Evolutionary conservation across 495 filamentous ascomycete genomes (phyloP), one percentile per base, ranked within the genome.

Genomic region (Amniculicola lignicola): DNA sequence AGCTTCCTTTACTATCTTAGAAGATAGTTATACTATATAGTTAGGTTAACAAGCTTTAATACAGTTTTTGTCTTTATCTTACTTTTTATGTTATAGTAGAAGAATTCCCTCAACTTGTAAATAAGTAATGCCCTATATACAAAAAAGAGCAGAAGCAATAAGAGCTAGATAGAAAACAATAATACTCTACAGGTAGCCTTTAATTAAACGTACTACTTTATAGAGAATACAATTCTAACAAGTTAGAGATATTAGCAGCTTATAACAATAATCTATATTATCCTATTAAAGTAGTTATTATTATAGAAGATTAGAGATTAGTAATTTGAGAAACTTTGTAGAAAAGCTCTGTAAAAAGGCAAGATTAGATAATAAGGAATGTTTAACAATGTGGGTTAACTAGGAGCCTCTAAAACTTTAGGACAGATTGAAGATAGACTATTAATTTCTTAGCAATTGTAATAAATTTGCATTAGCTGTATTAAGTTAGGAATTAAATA

Each of bases 391-490:
- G 25, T 46, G 25, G 43, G 23, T 46, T 21, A 46, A 31, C 22
- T 21, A 22, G 10, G 22, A 46, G 3, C 10, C 23, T 46, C 25
- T 16, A 46, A 28, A 28, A 46, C 43, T 3, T 27, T 28, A 16
- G 22, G 25, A 3, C 6, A 12, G 31, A 7, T 46, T 46, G n/a
- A 21, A 46, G 22, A 28, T 46, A n/a, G 22, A 29, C 43, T 46
- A 46, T 28, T 7, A 46, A 31, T 27, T 46, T 46, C 43, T 46
- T 21, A n/a, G 22, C 25, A 24, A 46, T 28, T 28, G 43, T 46
- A 21, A 46, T 28, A 31, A 46, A 46, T 27, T 46, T 46, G 22
- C 3, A n/a, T 46, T 33, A 33, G n/a, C n/a, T 7, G n/a, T 7
- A 7, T 33, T 33, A 33, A n/a, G 7, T 7, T 7, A 7, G n/a